Base-by-base conservation (phyloP, 495 filamentous ascomycete genomes). In the Lophium mytilinum region DNA sequence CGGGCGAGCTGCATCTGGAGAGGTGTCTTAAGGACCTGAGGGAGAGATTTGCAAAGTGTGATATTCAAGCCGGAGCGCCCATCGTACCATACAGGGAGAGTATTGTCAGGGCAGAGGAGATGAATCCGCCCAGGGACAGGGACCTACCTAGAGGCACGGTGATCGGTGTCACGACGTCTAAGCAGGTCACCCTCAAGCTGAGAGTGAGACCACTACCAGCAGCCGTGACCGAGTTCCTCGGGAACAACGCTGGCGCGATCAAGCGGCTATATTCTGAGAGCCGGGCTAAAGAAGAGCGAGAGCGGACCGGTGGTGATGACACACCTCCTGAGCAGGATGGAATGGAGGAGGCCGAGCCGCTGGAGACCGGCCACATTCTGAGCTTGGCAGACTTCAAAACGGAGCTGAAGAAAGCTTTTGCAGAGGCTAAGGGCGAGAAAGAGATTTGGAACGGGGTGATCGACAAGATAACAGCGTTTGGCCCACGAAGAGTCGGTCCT, bases 21-120 rank as follows among this genome's bases (percentile, higher is more conserved):
- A 81, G 93, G 40, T 99, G 93, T 66, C 67, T 99, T 37, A 96
- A 93, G 37, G 93, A 99, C 75, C 78, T 99, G 8, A 78, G 88
- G 50, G 93, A 97, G 68, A 80, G 94, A 6, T 99, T 95, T 70
- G 93, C 93, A 4, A 84, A 82, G 60, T 96, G 95, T 60, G 93
- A 99, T 55, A 94, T 99, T 53, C 93, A 97, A 62, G 87, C 87
- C 52, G 89, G 91, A 52, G 86, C 86, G 35, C 90, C 94, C 1
- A 97, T 97, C 52, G 93, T 99, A 5, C 93, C 93, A 7, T 99
- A 95, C 70, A 81, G 91, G 17, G 93, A 99, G 71, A 90, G 88
- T 2, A 96, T 95, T 43, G 84, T 95, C 36, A 79, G 80, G 46
- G 88, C 86, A 0, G 76, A 85, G 14, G 93, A 98, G 68, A 98